Conservation (phyloP, 768 basidiomycete species). For the Clitopilus passeckerianus region DNA sequence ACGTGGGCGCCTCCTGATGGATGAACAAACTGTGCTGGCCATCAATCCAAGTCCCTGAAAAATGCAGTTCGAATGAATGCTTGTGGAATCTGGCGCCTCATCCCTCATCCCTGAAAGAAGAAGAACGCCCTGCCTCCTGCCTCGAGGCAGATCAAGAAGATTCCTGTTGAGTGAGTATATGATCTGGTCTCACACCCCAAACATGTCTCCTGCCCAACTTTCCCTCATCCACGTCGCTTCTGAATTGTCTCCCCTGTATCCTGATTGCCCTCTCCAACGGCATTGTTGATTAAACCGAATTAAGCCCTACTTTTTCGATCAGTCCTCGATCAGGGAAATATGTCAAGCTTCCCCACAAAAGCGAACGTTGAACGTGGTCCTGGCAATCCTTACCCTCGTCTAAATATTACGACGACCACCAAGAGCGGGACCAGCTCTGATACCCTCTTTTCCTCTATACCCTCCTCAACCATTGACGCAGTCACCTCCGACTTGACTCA, state of each 20-base stretch:
- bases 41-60: not conserved
- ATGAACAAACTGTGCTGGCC: not conserved
- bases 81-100: not conserved
- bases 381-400: not conserved
- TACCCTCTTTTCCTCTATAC: not conserved
- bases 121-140: not conserved
- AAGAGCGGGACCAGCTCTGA: not conserved
- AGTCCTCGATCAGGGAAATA: not conserved
- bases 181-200: not conserved
- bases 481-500: not conserved
- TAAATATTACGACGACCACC: not conserved
- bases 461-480: not conserved
- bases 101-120: not conserved
- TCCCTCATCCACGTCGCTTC: not conserved
- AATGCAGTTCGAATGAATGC: not conserved
- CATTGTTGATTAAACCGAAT: not conserved
- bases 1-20: not conserved
- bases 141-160: not conserved
- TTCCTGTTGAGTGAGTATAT: not conserved
- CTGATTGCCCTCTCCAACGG: not conserved
- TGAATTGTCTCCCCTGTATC: not conserved
- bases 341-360: not conserved
- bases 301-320: not conserved
- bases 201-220: not conserved
- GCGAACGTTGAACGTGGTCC: not conserved